These are phyloP conservation scores for Cladobotryum mycophilum DNA, from an alignment of 2,329 filamentous ascomycete species.

Conservation along the genomic window DNA sequence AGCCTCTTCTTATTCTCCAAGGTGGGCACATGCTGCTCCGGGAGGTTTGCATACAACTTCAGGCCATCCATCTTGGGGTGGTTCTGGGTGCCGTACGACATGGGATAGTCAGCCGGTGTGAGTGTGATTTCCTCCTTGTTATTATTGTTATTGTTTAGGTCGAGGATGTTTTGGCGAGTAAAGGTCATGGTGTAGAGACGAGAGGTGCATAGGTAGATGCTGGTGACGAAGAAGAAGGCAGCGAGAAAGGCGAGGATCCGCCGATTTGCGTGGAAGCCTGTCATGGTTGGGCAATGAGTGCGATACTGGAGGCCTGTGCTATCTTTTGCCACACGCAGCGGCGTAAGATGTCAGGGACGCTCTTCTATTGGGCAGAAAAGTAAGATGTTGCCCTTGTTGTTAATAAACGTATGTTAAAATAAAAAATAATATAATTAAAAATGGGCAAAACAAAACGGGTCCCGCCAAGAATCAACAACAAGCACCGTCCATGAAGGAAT, in stretches of 20 bases:
- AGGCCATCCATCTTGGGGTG: constrained; percentile 33
- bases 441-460: too few relatives aligned
- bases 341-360: too few relatives aligned
- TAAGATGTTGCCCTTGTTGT: too few relatives aligned
- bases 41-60: constrained; percentile 25
- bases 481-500: too few relatives aligned
- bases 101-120: constrained; percentile 28
- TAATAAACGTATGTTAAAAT: too few relatives aligned
- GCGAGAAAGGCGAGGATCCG: constrained; percentile 25
- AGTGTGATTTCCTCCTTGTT: constrained; percentile 13
- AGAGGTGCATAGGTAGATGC: constrained; percentile 28
- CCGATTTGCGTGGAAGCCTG: constrained; percentile 21
- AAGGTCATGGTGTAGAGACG: constrained; percentile 21
- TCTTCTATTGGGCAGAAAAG: too few relatives aligned
- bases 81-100: constrained; percentile 35
- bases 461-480: too few relatives aligned
- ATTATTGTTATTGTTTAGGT: background rate
- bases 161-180: background rate
- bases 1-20: constrained; percentile 49
- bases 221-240: constrained; percentile 28
- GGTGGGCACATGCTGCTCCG: constrained; percentile 26
- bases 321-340: too few relatives aligned
- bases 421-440: too few relatives aligned
- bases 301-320: too few relatives aligned
- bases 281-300: constrained; percentile 11